phyloP scores from a whole-genome alignment of 495 filamentous ascomycete species.

The Tuber melanosporum region DNA sequence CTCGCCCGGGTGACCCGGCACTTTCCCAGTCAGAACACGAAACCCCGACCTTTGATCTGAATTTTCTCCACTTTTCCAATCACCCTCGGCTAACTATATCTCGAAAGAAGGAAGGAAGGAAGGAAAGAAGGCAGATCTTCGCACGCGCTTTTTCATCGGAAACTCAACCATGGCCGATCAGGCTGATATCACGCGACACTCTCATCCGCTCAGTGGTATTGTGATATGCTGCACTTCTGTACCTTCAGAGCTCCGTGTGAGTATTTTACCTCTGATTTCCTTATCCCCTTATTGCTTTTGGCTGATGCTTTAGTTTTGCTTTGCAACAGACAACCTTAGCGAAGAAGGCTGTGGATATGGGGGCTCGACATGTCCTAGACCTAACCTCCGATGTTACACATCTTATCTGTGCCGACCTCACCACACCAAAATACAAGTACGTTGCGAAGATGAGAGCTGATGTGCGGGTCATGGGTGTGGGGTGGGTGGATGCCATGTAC shows the following conservation, averaged over 20 bases:
- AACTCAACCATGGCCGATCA: slow-evolving; percentile 31
- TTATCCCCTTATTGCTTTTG: slow-evolving; percentile 15
- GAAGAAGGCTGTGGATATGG: slow-evolving; percentile 67
- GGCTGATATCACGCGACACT: slow-evolving; percentile 39
- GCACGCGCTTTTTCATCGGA: background rate
- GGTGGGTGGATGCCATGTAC: slow-evolving; percentile 80
- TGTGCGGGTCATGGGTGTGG: slow-evolving; percentile 66
- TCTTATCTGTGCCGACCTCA: slow-evolving; percentile 77
- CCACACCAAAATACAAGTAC: slow-evolving; percentile 89
- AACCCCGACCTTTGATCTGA: background rate
- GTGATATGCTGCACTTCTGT: slow-evolving; percentile 91
- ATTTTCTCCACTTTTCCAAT: background rate
- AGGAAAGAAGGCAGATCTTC: background rate
- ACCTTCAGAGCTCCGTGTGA: slow-evolving; percentile 69
- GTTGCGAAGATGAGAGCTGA: slow-evolving; percentile 84
- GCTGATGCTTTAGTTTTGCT: slow-evolving; percentile 11
- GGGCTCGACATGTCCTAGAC: slow-evolving; percentile 75
- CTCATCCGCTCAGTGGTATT: slow-evolving; percentile 68
- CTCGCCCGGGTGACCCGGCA: background rate
- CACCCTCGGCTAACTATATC: background rate
- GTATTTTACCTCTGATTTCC: slow-evolving; percentile 36
- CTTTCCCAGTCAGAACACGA: background rate
- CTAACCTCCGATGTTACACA: slow-evolving; percentile 96
- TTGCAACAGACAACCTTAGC: slow-evolving; percentile 60
- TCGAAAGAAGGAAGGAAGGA: background rate